Percentiles rank a stretch among this genome's conserved stretches.
These are phyloP conservation scores for Fragaria vesca DNA, from an alignment of 306 rosid species.

Conservation along the genomic window DNA sequence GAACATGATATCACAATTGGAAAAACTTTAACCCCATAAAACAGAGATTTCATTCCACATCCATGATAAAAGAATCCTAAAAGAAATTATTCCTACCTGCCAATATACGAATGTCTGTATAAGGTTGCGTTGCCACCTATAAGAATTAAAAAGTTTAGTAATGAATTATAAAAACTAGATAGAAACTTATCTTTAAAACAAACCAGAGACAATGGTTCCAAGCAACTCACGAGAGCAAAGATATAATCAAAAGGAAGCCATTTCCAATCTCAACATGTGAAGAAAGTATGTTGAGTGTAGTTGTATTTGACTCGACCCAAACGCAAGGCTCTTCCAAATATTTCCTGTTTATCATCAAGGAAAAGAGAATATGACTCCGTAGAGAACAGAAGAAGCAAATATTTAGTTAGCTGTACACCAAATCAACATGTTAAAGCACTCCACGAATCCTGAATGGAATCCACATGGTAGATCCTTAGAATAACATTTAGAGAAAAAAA, in stretches of 20 bases:
- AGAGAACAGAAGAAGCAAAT: background rate
- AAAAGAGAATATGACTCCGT: background rate
- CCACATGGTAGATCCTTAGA: background rate
- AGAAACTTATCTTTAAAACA: background rate
- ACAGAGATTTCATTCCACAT: constrained; percentile 7
- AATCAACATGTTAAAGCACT: background rate
- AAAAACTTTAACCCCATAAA: background rate
- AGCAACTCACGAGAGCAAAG: constrained; percentile 82
- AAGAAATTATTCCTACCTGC: constrained; percentile 65
- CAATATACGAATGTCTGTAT: constrained; percentile 88
- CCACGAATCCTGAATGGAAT: background rate
- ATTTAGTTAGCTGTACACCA: background rate
- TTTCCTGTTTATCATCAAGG: constrained; percentile 51
- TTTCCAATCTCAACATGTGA: constrained; percentile 92
- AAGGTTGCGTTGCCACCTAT: constrained; percentile 92
- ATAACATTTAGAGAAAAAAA: background rate
- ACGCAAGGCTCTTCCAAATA: constrained; percentile 89
- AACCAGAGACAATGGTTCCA: background rate
- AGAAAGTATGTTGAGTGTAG: constrained; percentile 80
- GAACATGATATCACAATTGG: constrained; percentile 2
- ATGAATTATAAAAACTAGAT: constrained; percentile 10
- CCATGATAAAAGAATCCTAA: constrained; percentile 7
- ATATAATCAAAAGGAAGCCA: constrained; percentile 78
- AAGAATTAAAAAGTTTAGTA: constrained; percentile 19
- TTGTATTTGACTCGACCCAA: constrained; percentile 89